phyloP scores from a whole-genome alignment of 441 rosid genomes.

The Dalechampia spathulata region DNA sequence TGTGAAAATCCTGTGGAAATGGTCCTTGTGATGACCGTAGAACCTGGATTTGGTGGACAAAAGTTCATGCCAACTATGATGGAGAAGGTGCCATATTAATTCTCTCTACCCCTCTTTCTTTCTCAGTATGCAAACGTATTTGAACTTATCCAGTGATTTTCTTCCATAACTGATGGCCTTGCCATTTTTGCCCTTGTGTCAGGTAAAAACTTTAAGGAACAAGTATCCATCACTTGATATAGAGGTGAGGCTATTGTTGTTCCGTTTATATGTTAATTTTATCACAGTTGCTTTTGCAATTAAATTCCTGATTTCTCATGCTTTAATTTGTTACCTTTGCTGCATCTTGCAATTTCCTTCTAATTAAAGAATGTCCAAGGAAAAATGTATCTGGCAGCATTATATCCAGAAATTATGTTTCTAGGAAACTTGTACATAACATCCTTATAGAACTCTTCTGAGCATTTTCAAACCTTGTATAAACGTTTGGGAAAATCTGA shows the following conservation, averaged over 20 bases:
- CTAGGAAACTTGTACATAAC: background rate
- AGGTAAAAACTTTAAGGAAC: constrained; percentile 61
- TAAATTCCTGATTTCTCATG: background rate
- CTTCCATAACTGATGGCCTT: background rate
- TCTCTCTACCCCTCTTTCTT: background rate
- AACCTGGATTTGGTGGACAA: constrained; percentile 95
- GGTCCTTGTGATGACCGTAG: constrained; percentile 98
- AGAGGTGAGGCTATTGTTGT: constrained; percentile 39
- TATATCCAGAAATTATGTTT: background rate
- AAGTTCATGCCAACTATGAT: constrained; percentile 84
- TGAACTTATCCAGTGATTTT: background rate
- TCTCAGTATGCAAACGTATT: background rate
- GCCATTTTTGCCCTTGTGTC: constrained; percentile 10
- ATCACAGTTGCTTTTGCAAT: background rate
- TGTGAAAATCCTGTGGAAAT: constrained; percentile 68
- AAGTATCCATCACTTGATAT: constrained; percentile 85
- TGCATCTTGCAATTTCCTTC: background rate
- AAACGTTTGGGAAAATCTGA: background rate
- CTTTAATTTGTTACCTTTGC: background rate
- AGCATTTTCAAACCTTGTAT: background rate
- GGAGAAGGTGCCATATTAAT: constrained; percentile 51
- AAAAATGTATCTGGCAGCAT: background rate
- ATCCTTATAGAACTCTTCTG: background rate
- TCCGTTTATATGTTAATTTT: background rate
- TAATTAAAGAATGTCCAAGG: background rate